phyloP scores from a whole-genome alignment of 345 rosid genomes.

The Lagerstroemia speciosa region DNA sequence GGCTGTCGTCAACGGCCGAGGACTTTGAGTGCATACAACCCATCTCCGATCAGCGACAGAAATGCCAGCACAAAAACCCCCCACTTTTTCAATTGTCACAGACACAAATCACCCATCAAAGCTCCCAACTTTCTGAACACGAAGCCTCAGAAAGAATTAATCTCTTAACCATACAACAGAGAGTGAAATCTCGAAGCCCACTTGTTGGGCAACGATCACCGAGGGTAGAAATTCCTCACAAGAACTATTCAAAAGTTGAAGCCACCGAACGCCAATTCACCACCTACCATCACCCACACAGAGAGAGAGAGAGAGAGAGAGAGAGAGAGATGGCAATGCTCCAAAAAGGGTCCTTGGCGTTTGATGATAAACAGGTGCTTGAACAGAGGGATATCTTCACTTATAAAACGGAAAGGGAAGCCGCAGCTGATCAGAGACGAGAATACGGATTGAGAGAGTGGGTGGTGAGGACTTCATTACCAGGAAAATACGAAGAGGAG shows the following conservation, averaged over 20 bases:
- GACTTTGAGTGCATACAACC: slow-evolving; percentile 75
- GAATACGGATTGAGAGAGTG: not conserved
- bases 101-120: slow-evolving; percentile 20
- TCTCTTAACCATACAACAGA: not conserved
- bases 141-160: not conserved
- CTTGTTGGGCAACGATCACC: not conserved
- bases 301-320: not conserved
- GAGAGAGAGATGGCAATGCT: not conserved
- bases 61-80: slow-evolving; percentile 4
- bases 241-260: slow-evolving; percentile 13
- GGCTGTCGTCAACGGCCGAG: slow-evolving; percentile 26
- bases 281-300: not conserved
- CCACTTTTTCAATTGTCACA: slow-evolving; percentile 13
- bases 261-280: slow-evolving; percentile 14
- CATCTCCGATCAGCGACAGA: slow-evolving; percentile 26
- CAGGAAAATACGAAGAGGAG: too few relatives aligned
- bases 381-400: too few relatives aligned
- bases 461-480: too few relatives aligned
- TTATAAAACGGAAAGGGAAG: not conserved
- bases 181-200: not conserved
- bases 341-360: not conserved
- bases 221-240: not conserved
- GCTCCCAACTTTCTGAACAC: slow-evolving; percentile 7
- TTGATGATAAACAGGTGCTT: slow-evolving; percentile 3
- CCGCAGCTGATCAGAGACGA: not conserved